Evolutionary conservation across 306 rosid genomes (phyloP).

Genomic region (Pachyrhizus erosus): DNA sequence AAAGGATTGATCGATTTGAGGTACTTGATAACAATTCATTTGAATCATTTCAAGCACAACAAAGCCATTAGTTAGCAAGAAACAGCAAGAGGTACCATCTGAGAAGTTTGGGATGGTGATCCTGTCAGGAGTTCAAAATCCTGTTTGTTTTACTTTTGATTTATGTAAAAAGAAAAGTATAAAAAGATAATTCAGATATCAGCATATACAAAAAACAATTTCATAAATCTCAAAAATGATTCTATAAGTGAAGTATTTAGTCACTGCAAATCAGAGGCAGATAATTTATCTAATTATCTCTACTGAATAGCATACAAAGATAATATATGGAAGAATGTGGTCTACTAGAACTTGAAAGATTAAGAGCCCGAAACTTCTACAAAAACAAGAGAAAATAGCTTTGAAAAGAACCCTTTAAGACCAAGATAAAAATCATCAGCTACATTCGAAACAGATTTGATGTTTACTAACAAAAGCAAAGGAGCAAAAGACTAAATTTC

Average conservation of each 20-base stretch:
- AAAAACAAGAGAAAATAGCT: not conserved
- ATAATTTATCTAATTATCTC: conserved; percentile 13
- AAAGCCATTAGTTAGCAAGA: not conserved
- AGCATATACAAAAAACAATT: not conserved
- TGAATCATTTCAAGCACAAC: conserved; percentile 13
- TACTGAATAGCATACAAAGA: not conserved
- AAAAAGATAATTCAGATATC: conserved; percentile 4
- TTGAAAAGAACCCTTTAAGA: not conserved
- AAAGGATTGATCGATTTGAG: not conserved
- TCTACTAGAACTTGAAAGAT: conserved; percentile 6
- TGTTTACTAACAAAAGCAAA: not conserved
- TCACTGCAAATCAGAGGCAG: conserved; percentile 7
- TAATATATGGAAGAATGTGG: conserved; percentile 20
- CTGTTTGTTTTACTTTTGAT: conserved; percentile 4
- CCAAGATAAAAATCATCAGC: not conserved
- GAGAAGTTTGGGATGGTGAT: not conserved
- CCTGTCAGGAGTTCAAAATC: not conserved
- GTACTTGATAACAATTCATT: not conserved
- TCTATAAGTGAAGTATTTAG: not conserved
- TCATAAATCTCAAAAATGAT: not conserved
- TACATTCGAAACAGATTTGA: not conserved
- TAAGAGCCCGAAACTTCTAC: conserved; percentile 5
- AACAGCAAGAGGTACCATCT: conserved; percentile 14
- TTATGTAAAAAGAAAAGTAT: not conserved
- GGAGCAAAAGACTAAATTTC: conserved; percentile 6